phyloP scores from a whole-genome alignment of 148 eudicot genomes.

The Camellia japonica region DNA sequence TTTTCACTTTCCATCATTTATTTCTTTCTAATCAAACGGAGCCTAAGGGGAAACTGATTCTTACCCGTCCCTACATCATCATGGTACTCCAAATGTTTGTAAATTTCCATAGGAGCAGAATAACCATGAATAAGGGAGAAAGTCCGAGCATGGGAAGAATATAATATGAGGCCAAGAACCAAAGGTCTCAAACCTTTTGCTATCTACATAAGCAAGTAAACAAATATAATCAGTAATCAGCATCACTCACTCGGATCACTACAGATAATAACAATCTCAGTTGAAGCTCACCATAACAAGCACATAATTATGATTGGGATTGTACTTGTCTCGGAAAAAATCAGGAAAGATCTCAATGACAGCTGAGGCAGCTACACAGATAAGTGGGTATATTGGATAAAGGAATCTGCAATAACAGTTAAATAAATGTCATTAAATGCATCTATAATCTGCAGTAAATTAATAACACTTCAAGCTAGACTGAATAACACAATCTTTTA shows the following conservation, averaged over 20 bases:
- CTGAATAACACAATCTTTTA: background rate
- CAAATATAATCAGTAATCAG: conserved; percentile 19
- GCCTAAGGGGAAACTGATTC: conserved; percentile 3
- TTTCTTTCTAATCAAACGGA: too few relatives aligned
- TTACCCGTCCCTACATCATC: conserved; percentile 78
- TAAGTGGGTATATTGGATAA: conserved; percentile 92
- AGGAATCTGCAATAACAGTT: conserved; percentile 68
- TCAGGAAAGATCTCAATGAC: conserved; percentile 92
- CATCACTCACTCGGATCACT: conserved; percentile 8
- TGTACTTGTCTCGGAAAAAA: conserved; percentile 65
- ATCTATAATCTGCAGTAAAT: background rate
- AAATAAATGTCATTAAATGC: background rate
- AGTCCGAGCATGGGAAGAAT: conserved; percentile 80
- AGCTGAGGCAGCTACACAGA: conserved; percentile 95
- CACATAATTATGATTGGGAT: conserved; percentile 47
- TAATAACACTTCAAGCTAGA: conserved; percentile 13
- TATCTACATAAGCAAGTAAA: conserved; percentile 44
- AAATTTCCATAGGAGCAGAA: conserved; percentile 90
- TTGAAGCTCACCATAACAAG: conserved; percentile 50
- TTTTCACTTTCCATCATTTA: too few relatives aligned
- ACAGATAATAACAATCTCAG: background rate
- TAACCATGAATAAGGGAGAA: conserved; percentile 92
- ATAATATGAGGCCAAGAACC: conserved; percentile 73
- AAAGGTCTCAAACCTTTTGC: conserved; percentile 70
- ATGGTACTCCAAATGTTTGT: conserved; percentile 92